A percentile compares a stretch with the other conserved stretches of the same genome.
Conservation (phyloP, 352 stramenopile species). For the Stephanocyclus meneghinianus region DNA sequence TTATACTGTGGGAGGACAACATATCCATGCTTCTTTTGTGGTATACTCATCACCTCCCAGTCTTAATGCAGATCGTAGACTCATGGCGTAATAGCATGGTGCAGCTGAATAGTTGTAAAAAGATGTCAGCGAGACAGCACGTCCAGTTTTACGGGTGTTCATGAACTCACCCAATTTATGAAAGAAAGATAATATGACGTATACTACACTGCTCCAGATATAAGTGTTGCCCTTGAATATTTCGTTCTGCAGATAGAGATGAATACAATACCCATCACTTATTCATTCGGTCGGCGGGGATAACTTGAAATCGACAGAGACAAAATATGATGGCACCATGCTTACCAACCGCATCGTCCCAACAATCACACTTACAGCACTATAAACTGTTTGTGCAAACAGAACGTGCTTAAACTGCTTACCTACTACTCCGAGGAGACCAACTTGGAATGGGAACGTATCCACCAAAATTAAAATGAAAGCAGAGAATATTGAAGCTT, state of each 20-base stretch:
- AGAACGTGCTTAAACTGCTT: constrained; percentile 19
- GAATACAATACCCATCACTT: neutral
- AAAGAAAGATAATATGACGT: constrained; percentile 20
- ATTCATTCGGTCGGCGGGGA: no score
- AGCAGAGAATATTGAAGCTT: constrained; percentile 32
- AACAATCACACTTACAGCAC: constrained; percentile 16
- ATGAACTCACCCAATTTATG: constrained; percentile 35
- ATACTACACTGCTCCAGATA: constrained; percentile 23
- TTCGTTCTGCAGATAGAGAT: constrained; percentile 11
- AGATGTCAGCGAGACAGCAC: neutral
- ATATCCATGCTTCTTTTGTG: constrained; percentile 33
- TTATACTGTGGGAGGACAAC: no score
- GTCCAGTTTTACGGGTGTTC: neutral
- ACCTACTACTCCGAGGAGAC: constrained; percentile 19
- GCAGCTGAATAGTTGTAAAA: constrained; percentile 9
- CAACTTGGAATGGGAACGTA: constrained; percentile 41
- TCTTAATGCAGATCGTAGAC: constrained; percentile 20
- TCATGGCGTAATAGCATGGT: constrained; percentile 34
- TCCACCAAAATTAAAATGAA: constrained; percentile 37
- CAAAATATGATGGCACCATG: neutral
- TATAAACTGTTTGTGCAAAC: constrained; percentile 22
- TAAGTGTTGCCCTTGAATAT: constrained; percentile 31
- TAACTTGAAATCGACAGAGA: neutral
- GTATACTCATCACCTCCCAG: constrained; percentile 30
- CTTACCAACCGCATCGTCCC: constrained; percentile 36